A percentile compares a stretch with the other conserved stretches of the same genome.
Conservation (phyloP, 129 eudicot genomes). For the Pittosporum tobira region DNA sequence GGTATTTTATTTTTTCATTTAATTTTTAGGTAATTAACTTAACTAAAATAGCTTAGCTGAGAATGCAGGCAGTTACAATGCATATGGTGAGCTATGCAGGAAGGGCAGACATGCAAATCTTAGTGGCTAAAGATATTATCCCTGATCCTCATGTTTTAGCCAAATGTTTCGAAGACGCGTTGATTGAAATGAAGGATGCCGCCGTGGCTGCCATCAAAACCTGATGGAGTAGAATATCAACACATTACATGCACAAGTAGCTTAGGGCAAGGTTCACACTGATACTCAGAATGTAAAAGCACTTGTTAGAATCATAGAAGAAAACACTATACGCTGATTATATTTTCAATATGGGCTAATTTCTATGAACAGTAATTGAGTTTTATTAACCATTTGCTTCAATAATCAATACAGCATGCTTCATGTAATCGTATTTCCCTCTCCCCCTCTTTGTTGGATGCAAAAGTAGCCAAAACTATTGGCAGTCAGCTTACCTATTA, state of each 20-base stretch:
- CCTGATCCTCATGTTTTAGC: constrained; percentile 61
- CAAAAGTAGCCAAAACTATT: too few species aligned
- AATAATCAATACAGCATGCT: too few species aligned
- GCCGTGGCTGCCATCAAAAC: constrained; percentile 12
- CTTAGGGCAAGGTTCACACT: too few species aligned
- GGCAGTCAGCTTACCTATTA: too few species aligned
- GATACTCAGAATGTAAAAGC: not conserved
- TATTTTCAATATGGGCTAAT: too few species aligned
- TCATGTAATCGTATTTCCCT: too few species aligned
- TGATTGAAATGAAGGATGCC: constrained; percentile 60
- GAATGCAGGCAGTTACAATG: constrained; percentile 69
- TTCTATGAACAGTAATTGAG: too few species aligned
- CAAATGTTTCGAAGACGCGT: constrained; percentile 65
- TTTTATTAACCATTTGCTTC: too few species aligned
- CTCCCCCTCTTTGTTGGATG: too few species aligned
- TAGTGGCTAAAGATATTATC: constrained; percentile 74
- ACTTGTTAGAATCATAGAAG: too few species aligned
- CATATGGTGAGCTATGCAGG: constrained; percentile 92
- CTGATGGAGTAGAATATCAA: not conserved
- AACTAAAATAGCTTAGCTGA: not conserved
- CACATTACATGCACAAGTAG: not conserved
- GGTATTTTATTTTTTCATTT: not conserved
- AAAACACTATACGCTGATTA: too few species aligned
- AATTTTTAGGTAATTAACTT: not conserved
- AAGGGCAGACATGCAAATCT: constrained; percentile 63